Evolutionary conservation across 345 rosid genomes (phyloP), one percentile per base, ranked within the genome.

Genomic region (Sisymbrium altissimum): DNA sequence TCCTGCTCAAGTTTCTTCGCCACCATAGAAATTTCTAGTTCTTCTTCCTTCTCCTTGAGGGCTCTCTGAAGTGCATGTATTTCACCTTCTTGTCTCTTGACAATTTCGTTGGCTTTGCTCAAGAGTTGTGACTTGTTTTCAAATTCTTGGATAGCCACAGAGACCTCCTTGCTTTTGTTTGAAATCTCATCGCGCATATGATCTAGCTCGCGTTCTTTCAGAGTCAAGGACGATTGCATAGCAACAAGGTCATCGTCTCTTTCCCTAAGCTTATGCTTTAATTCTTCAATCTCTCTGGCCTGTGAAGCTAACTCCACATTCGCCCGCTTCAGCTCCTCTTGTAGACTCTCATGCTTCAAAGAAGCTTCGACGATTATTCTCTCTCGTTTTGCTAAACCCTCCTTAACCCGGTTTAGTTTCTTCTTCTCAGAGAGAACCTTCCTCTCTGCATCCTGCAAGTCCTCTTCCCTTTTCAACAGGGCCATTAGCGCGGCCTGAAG

Each of bases 401-500:
- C 86, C 67, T 77, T 88, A 0, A 87, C 88, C 46, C 53, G 79
- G 35, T 74, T 79, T 9, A 91, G 78, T 45, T 83, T 83, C 19
- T 63, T 60, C 35, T 82, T 83, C 75, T 91, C 98, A 61, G 83
- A 78, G 46, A 76, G 77, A 52, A 89, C 83, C 71, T 68, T 76
- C 68, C 76, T 83, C 68, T 85, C 93, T 1, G 86, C 90, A 48
- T 77, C 84, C 43, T 83, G 85, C 12, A 87, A 81, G 64, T 89
- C 90, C 52, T 86, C 90, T 81, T 91, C 97, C 74, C 84, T 84
- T 66, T 80, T 77, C 80, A 82, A 83, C 81, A 94, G 83, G 12
- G 88, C 90, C 44, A 82, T 39, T 78, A 91, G 44, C 21, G 84
- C 90, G 62, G 86, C 89, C 66, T 76, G 76, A 40, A 89, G 91